Evolutionary conservation across 257 asterid genomes (phyloP).

Genomic region (Solanum medicagineum): DNA sequence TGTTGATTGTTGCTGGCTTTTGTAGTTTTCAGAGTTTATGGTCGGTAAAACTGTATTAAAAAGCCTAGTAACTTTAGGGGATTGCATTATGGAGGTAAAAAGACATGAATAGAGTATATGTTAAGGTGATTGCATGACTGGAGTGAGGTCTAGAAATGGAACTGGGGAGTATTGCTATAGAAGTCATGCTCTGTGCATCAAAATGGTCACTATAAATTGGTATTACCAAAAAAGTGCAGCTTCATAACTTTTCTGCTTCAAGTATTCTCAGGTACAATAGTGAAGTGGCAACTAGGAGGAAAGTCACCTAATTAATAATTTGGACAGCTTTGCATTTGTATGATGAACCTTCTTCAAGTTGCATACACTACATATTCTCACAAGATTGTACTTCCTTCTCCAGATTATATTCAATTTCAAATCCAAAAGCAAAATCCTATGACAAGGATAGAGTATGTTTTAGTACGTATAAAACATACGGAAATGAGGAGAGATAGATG

Average conservation of each 20-base stretch:
- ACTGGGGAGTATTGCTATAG: neutral
- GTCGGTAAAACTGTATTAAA: neutral
- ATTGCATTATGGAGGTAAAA: neutral
- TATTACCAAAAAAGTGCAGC: neutral
- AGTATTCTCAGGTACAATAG: neutral
- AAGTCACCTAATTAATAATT: neutral
- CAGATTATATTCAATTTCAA: neutral
- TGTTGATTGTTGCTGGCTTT: neutral
- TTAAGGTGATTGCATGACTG: neutral
- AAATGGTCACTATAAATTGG: neutral
- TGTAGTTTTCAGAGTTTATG: neutral
- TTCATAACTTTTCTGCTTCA: neutral
- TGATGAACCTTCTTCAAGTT: neutral
- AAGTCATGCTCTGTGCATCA: neutral
- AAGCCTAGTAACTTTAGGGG: neutral
- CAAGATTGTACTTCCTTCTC: neutral
- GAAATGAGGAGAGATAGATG: neutral
- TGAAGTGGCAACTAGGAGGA: neutral
- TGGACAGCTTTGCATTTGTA: neutral
- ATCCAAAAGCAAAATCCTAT: neutral
- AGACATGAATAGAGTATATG: neutral
- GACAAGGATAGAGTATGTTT: neutral
- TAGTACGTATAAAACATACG: too few species aligned
- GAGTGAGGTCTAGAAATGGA: neutral
- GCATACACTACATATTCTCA: neutral